These are phyloP conservation scores for Coemansia sp. DNA, from an alignment of 192 early-diverging fungal genomes.

Conservation along the genomic window DNA sequence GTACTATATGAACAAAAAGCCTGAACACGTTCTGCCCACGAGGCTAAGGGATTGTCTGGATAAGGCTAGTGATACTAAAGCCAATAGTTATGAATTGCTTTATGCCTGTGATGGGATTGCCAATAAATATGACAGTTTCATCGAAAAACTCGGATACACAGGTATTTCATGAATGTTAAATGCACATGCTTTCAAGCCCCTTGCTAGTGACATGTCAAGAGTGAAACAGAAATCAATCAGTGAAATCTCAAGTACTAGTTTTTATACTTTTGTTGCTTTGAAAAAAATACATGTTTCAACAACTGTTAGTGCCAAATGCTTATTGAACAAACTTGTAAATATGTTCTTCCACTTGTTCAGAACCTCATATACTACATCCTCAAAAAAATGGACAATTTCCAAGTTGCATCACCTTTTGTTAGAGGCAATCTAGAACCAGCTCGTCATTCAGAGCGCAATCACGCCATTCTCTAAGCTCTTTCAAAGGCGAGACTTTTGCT, in stretches of 20 bases:
- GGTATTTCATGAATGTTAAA: no score
- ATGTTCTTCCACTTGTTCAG: not conserved
- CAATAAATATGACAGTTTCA: not conserved
- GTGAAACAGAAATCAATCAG: not conserved
- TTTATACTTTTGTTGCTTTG: not conserved
- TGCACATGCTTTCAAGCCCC: no score
- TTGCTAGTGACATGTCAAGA: no score
- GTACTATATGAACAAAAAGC: no score
- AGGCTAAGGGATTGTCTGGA: no score
- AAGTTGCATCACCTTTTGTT: not conserved
- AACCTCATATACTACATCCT: not conserved
- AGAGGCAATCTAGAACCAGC: not conserved
- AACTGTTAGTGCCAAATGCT: not conserved
- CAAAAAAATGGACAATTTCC: not conserved
- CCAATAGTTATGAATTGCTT: not conserved
- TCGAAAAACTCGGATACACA: no score
- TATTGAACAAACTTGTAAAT: not conserved
- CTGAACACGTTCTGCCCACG: not conserved
- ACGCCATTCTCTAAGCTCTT: not conserved
- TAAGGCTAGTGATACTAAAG: not conserved
- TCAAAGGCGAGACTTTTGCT: not conserved
- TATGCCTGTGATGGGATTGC: not conserved
- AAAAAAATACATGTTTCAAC: no score
- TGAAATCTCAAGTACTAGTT: not conserved
- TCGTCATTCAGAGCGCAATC: not conserved